Base-by-base conservation (phyloP, 192 early-diverging fungal genomes). In the Powellomyces hirtus region DNA sequence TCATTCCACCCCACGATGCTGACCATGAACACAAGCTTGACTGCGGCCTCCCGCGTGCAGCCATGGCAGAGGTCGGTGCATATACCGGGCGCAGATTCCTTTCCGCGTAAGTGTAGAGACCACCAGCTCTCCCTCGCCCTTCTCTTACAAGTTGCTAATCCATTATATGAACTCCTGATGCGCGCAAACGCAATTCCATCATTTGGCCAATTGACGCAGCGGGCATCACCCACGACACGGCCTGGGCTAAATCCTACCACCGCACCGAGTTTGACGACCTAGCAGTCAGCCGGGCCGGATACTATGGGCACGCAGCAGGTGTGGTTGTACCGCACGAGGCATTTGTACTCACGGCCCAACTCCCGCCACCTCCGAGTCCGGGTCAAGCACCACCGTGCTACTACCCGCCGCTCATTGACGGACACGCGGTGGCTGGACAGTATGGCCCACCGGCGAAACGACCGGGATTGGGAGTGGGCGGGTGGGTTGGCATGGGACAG, bases 11-110 rank as follows among this genome's bases (percentile, higher is more conserved):
- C 40, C 46, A 24, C 4, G n/a, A 49, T 49, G 46, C 26, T 24
- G 26, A 14, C n/a, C 56, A 8, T 58, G 18, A 58, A 37, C 56
- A 58, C 31, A 6, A 20, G 36, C 26, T 1, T 58, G 0, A 31
- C 30, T 0, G 0, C 56, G 10, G 36, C 8, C 16, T 30, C 37
- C 16, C 60, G 26, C 20, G 20, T 62, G 30, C 60, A 62, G 8
- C 60, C 60, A 5, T 62, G 60, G 60, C 60, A 62, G 33, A 34
- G 60, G 13, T 62, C 60, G 4, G 60, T 62, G 33, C 60, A 62
- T 29, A 62, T 62, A 0, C 60, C 60, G 7, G 60, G 60, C 26
- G 24, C 35, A 6, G 20, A 30, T 5, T 27, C 33, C 36, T 37
- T 62, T 30, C 60, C 60, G 14, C 36, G 46, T 49, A 49, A 24